Conservation (phyloP, 2,329 filamentous ascomycete genomes). For the Cercospora canescens region DNA sequence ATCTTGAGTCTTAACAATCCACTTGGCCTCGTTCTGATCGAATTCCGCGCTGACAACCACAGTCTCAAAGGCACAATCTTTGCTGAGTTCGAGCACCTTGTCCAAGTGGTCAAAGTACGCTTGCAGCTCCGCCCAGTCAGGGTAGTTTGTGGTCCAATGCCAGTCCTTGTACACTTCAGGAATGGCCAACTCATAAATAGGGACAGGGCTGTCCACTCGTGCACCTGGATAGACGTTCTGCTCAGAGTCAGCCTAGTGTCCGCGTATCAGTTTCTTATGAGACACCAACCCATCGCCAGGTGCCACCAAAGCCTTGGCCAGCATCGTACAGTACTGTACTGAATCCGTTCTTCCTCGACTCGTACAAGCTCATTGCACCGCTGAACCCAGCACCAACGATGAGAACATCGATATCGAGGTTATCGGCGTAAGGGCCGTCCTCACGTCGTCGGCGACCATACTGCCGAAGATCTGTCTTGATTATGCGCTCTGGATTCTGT, state of each 20-base stretch:
- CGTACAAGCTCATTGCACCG: conserved; percentile 45
- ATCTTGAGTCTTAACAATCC: conserved; percentile 54
- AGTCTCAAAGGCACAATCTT: conserved; percentile 59
- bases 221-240: conserved; percentile 41
- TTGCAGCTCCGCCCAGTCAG: conserved; percentile 48
- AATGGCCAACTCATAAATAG: conserved; percentile 36
- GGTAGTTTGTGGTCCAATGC: conserved; percentile 50
- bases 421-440: conserved; percentile 30
- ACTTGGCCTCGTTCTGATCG: conserved; percentile 49
- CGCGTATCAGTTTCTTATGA: background rate
- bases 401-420: conserved; percentile 33
- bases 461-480: conserved; percentile 30
- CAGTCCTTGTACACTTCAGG: conserved; percentile 55
- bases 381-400: conserved; percentile 46
- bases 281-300: conserved; percentile 33
- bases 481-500: conserved; percentile 25
- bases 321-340: conserved; percentile 35
- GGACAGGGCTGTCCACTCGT: conserved; percentile 43
- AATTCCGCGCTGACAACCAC: conserved; percentile 56
- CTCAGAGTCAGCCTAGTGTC: background rate
- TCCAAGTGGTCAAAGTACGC: conserved; percentile 63
- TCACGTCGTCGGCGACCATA: conserved; percentile 24
- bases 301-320: conserved; percentile 36
- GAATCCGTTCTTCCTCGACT: conserved; percentile 38
- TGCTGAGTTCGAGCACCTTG: conserved; percentile 55